Conservation (phyloP, 306 rosid genomes). For the Begonia loranthoides region DNA sequence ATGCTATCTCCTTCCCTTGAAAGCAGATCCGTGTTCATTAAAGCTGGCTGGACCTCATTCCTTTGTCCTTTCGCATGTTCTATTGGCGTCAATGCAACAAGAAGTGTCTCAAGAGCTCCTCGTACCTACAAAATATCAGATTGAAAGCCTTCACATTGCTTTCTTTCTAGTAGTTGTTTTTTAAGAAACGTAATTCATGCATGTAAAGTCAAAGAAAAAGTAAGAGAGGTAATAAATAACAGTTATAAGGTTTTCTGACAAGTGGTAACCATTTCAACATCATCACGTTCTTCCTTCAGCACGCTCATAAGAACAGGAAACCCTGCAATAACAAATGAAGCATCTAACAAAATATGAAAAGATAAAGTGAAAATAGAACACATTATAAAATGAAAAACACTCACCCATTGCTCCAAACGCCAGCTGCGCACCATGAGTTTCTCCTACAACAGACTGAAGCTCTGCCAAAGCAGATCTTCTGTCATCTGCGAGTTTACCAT, state of each 20-base stretch:
- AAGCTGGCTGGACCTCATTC: conserved; percentile 73
- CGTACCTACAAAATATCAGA: conserved; percentile 44
- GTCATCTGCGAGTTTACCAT: conserved; percentile 79
- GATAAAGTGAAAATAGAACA: neutral
- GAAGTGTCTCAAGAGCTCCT: conserved; percentile 86
- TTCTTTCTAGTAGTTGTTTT: no score
- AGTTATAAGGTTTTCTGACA: conserved; percentile 6
- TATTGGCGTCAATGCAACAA: conserved; percentile 75
- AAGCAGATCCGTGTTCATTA: conserved; percentile 81
- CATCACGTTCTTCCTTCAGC: conserved; percentile 82
- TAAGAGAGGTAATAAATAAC: neutral
- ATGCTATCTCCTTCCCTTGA: conserved; percentile 79
- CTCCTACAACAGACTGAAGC: conserved; percentile 83
- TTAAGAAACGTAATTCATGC: no score
- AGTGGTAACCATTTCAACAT: conserved; percentile 71
- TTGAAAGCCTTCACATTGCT: no score
- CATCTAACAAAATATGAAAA: conserved; percentile 1
- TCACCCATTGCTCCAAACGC: conserved; percentile 96
- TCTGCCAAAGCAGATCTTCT: conserved; percentile 77
- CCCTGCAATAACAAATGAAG: conserved; percentile 34
- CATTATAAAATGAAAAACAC: conserved; percentile 6
- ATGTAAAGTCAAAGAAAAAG: neutral
- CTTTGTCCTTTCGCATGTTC: conserved; percentile 51
- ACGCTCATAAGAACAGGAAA: conserved; percentile 68
- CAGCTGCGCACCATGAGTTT: conserved; percentile 60